Evolutionary conservation across 169 alveolate species (phyloP).

Genomic region (Plasmodium vivax): DNA sequence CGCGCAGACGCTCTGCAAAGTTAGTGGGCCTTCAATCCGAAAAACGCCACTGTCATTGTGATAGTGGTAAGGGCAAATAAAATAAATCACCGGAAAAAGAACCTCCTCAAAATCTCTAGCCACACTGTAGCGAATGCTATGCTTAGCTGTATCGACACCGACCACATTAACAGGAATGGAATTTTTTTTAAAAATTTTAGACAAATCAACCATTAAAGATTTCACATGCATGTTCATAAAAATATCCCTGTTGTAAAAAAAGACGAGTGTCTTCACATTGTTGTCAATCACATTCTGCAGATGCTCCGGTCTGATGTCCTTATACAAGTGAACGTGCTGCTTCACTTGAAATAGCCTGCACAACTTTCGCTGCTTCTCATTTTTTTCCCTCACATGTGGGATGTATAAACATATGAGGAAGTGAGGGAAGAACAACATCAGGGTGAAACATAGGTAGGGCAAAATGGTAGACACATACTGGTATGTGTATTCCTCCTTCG

Average conservation of each 20-base stretch:
- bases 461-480: constrained; percentile 52
- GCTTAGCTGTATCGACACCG: constrained; percentile 46
- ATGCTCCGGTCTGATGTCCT: constrained; percentile 56
- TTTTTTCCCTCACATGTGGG: constrained; percentile 54
- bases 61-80: constrained; percentile 57
- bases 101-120: constrained; percentile 31
- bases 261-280: constrained; percentile 31
- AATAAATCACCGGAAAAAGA: constrained; percentile 31
- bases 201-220: constrained; percentile 49
- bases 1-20: constrained; percentile 8
- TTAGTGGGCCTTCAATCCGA: constrained; percentile 30
- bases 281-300: constrained; percentile 28
- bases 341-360: constrained; percentile 43
- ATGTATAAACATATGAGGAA: constrained; percentile 51
- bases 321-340: constrained; percentile 39
- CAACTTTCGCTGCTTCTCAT: constrained; percentile 23
- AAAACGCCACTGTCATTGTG: constrained; percentile 70
- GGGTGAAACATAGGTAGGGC: constrained; percentile 66
- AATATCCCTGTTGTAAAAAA: constrained; percentile 30
- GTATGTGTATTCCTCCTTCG: constrained; percentile 45
- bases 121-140: constrained; percentile 28
- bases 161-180: constrained; percentile 53
- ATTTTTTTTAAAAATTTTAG: constrained; percentile 37
- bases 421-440: constrained; percentile 64
- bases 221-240: constrained; percentile 49